These are phyloP conservation scores for Anthostomella pinea DNA, from an alignment of 2,329 filamentous ascomycete species.

Conservation along the genomic window DNA sequence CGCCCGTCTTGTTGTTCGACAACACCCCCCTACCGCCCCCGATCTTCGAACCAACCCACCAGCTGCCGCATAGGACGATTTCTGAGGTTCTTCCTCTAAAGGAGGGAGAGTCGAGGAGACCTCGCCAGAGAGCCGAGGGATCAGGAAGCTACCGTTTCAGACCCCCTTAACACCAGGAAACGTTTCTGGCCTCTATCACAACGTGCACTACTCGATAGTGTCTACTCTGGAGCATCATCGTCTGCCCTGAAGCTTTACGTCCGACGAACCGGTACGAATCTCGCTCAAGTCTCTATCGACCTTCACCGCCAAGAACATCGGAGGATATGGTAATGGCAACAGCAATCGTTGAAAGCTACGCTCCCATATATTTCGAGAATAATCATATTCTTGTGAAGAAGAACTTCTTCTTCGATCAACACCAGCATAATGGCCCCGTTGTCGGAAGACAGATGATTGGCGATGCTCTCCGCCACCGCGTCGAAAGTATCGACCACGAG, in stretches of 20 bases:
- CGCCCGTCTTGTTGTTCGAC: slow-evolving; percentile 52
- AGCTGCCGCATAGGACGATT: slow-evolving; percentile 99
- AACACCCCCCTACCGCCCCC: slow-evolving; percentile 46
- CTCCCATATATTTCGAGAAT: slow-evolving; percentile 48
- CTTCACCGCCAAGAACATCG: slow-evolving; percentile 26
- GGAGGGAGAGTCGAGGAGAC: slow-evolving; percentile 99
- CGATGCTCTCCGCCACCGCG: slow-evolving; percentile 80
- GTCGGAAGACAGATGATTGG: slow-evolving; percentile 78
- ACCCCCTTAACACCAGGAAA: slow-evolving; percentile 76
- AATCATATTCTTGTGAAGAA: slow-evolving; percentile 39
- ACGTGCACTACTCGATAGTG: too few relatives aligned
- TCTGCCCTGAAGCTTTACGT: slow-evolving; percentile 18
- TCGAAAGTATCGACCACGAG: slow-evolving; percentile 81
- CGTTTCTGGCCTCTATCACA: slow-evolving; percentile 26
- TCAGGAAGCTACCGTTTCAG: slow-evolving; percentile 91
- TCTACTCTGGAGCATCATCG: too few relatives aligned
- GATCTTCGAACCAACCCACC: slow-evolving; percentile 60
- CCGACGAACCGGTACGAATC: slow-evolving; percentile 17
- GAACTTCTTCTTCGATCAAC: slow-evolving; percentile 37
- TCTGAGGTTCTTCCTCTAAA: slow-evolving; percentile 97
- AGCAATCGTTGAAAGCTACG: slow-evolving; percentile 53
- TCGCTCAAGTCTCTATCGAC: slow-evolving; percentile 14
- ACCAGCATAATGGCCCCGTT: slow-evolving; percentile 42
- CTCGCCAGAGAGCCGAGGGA: slow-evolving; percentile 88
- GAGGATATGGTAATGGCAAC: slow-evolving; percentile 67